phyloP scores from a whole-genome alignment of 768 basidiomycete species.

The Lactifluus pinguis region DNA sequence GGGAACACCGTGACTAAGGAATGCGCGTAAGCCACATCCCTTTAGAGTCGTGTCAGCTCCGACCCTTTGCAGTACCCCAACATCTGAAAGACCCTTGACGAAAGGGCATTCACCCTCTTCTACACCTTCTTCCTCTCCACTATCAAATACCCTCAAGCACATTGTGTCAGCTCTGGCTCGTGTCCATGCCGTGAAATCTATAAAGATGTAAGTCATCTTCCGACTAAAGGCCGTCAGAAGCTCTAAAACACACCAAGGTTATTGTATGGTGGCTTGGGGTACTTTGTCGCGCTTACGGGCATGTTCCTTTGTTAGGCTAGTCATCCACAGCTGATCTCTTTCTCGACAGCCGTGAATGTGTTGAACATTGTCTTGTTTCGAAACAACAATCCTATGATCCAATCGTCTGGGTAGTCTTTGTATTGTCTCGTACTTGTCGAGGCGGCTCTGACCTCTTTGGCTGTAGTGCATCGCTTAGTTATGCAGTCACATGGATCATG shows the following conservation, averaged over 20 bases:
- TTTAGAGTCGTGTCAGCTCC: background rate
- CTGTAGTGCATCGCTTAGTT: conserved; percentile 26
- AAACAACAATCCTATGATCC: conserved; percentile 9
- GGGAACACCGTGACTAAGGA: conserved; percentile 24
- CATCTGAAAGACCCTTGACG: background rate
- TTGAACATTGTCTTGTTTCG: conserved; percentile 25
- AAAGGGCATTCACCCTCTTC: too few species aligned
- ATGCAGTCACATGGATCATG: conserved; percentile 30
- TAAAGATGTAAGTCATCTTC: conserved; percentile 21
- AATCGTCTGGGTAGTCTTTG: conserved; percentile 17
- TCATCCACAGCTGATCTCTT: background rate
- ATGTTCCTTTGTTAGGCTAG: background rate
- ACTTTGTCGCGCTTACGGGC: conserved; percentile 47
- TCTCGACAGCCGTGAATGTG: conserved; percentile 20
- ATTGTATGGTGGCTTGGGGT: conserved; percentile 58
- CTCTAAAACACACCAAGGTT: conserved; percentile 35
- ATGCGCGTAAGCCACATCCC: conserved; percentile 22
- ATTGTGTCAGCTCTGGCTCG: background rate
- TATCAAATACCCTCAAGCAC: background rate
- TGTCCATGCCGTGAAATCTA: conserved; percentile 19
- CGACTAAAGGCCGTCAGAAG: background rate
- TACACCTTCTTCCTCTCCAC: too few species aligned
- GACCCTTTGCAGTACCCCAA: background rate
- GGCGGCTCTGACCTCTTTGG: background rate
- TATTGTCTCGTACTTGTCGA: background rate